Conservation (phyloP, 305 asterid species). For the Striga hermonthica region DNA sequence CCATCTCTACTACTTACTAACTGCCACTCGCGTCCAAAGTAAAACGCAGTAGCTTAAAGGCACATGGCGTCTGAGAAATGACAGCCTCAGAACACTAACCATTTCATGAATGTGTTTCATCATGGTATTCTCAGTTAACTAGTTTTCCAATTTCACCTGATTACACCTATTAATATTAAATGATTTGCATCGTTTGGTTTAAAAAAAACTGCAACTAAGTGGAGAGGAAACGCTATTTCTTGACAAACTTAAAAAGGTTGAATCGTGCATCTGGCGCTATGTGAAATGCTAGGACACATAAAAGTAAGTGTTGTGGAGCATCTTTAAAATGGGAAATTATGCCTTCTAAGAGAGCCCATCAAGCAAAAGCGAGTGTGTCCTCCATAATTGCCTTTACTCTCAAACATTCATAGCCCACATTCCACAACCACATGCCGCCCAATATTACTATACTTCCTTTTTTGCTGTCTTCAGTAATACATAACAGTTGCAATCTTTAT, state of each 20-base stretch:
- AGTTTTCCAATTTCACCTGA: slow-evolving; percentile 6
- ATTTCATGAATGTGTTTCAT: slow-evolving; percentile 14
- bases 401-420: slow-evolving; percentile 38
- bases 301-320: slow-evolving; percentile 31
- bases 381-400: slow-evolving; percentile 40
- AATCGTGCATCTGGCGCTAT: slow-evolving; percentile 22
- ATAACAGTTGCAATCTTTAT: slow-evolving; percentile 35
- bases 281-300: slow-evolving; percentile 25
- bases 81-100: neutral
- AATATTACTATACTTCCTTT: slow-evolving; percentile 24
- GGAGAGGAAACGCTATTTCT: slow-evolving; percentile 27
- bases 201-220: slow-evolving; percentile 14
- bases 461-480: slow-evolving; percentile 31
- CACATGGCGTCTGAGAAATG: neutral
- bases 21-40: slow-evolving; percentile 18
- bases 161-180: neutral
- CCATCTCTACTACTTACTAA: slow-evolving; percentile 6
- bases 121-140: slow-evolving; percentile 9
- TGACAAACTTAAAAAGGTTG: slow-evolving; percentile 30
- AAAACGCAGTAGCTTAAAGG: neutral
- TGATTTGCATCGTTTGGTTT: slow-evolving; percentile 5
- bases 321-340: slow-evolving; percentile 31
- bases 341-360: slow-evolving; percentile 29
- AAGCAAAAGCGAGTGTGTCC: slow-evolving; percentile 41
- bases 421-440: slow-evolving; percentile 45